Percentiles rank a stretch among this genome's conserved stretches.
phyloP scores from a whole-genome alignment of 129 eudicot species.

The Arctium lappa region DNA sequence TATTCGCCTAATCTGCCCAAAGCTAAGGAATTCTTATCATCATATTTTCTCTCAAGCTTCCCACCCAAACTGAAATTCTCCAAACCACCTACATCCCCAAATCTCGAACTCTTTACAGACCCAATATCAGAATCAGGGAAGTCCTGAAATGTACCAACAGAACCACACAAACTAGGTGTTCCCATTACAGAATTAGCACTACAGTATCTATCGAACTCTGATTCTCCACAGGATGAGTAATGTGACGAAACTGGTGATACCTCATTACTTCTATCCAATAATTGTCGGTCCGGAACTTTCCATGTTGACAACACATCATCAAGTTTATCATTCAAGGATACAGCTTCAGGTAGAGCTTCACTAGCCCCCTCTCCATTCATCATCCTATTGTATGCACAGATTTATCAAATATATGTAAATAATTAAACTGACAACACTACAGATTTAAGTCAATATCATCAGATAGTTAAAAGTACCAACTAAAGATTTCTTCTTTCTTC shows the following conservation, averaged over 20 bases:
- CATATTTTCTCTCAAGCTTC: slow-evolving; percentile 26
- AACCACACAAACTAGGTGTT: slow-evolving; percentile 76
- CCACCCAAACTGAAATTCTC: slow-evolving; percentile 52
- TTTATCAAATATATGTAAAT: not conserved
- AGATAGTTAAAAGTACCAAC: not conserved
- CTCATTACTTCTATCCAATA: slow-evolving; percentile 33
- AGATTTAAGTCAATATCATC: slow-evolving; percentile 1
- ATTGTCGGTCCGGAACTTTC: slow-evolving; percentile 31
- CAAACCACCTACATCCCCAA: slow-evolving; percentile 38
- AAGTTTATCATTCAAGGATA: slow-evolving; percentile 40
- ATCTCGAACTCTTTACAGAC: slow-evolving; percentile 54
- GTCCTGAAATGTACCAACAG: slow-evolving; percentile 61
- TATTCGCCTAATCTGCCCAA: slow-evolving; percentile 26
- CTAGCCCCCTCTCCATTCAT: slow-evolving; percentile 54
- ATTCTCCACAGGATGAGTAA: slow-evolving; percentile 86
- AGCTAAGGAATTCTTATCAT: slow-evolving; percentile 1
- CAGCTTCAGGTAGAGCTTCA: slow-evolving; percentile 25
- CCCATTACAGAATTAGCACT: slow-evolving; percentile 94
- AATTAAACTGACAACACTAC: not conserved
- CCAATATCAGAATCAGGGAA: slow-evolving; percentile 67
- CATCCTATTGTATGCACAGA: slow-evolving; percentile 37
- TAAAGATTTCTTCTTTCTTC: not conserved
- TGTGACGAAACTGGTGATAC: slow-evolving; percentile 50
- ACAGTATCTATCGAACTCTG: slow-evolving; percentile 85
- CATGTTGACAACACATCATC: slow-evolving; percentile 32